Evolutionary conservation across 768 basidiomycete species (phyloP).

Genomic region (Exidia glandulosa): DNA sequence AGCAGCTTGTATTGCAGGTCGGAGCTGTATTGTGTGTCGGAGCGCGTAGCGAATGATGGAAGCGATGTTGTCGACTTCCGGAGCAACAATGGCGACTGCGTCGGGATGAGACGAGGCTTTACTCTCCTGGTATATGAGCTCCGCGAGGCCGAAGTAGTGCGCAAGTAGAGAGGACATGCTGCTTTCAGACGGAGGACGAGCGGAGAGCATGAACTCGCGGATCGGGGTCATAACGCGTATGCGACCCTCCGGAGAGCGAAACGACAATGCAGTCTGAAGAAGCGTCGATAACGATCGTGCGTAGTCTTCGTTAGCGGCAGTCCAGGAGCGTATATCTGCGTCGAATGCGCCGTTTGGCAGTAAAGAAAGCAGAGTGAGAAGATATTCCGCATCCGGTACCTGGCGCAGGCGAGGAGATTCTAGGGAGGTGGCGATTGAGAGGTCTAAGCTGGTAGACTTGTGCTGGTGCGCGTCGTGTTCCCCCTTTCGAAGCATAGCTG

Average conservation of each 20-base stretch:
- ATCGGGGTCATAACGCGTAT: constrained; percentile 14
- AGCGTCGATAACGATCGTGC: constrained; percentile 7
- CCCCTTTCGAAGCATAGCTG: background rate
- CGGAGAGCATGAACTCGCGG: constrained; percentile 8
- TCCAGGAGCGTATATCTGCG: constrained; percentile 2
- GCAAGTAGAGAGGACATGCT: background rate
- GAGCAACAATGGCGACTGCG: background rate
- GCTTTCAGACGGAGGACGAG: background rate
- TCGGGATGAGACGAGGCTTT: background rate
- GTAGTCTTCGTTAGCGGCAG: constrained; percentile 5
- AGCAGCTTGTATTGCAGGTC: background rate
- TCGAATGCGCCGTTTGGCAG: constrained; percentile 19
- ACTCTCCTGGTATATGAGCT: background rate
- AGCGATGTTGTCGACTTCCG: background rate
- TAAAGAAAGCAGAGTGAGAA: constrained; percentile 19
- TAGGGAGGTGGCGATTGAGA: constrained; percentile 21
- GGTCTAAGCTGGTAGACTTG: constrained; percentile 18
- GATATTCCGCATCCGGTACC: constrained; percentile 15
- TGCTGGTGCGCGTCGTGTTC: constrained; percentile 10
- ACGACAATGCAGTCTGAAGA: constrained; percentile 11
- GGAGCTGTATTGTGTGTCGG: background rate
- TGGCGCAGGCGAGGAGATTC: constrained; percentile 17
- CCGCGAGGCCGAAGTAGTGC: background rate
- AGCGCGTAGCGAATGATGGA: background rate
- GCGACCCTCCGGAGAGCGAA: constrained; percentile 9